These are phyloP conservation scores for Sporobolomyces phaffii DNA, from an alignment of 768 basidiomycete species.

Conservation along the genomic window DNA sequence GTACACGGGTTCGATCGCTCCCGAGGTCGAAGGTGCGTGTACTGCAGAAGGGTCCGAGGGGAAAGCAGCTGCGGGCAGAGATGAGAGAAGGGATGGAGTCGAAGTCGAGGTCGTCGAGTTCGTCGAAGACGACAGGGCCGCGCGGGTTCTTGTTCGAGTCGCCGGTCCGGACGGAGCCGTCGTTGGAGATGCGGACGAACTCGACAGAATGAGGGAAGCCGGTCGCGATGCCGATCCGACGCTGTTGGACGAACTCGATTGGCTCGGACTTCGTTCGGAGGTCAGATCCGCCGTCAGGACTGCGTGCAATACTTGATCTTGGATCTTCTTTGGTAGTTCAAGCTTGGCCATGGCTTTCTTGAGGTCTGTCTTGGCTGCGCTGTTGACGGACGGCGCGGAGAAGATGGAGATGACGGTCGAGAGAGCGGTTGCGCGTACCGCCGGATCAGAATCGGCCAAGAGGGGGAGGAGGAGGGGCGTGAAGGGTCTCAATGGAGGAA, in stretches of 20 bases:
- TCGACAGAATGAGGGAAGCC: background rate
- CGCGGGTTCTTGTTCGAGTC: conserved; percentile 6
- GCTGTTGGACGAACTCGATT: conserved; percentile 2
- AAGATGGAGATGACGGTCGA: conserved; percentile 77
- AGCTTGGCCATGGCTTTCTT: conserved; percentile 79
- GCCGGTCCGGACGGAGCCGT: background rate
- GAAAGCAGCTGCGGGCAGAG: conserved; percentile 26
- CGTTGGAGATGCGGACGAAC: background rate
- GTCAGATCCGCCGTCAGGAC: conserved; percentile 29
- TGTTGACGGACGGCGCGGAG: conserved; percentile 59
- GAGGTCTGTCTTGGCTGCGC: conserved; percentile 82
- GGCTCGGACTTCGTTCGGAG: conserved; percentile 17
- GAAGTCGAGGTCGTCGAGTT: background rate
- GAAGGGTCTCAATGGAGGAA: conserved; percentile 66
- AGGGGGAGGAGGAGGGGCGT: conserved; percentile 71
- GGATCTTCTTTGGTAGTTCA: conserved; percentile 76
- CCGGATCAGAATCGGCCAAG: conserved; percentile 82
- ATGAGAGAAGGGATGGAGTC: background rate
- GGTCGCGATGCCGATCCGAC: background rate
- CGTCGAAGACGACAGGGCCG: background rate
- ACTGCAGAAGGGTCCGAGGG: conserved; percentile 18
- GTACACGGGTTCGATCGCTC: conserved; percentile 40
- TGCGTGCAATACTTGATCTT: conserved; percentile 63
- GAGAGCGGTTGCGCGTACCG: conserved; percentile 79
- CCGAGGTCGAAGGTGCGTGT: background rate